Evolutionary conservation across 805 yeast genomes (phyloP), one percentile per base, ranked within the genome.

Genomic region (Candida golubevii): DNA sequence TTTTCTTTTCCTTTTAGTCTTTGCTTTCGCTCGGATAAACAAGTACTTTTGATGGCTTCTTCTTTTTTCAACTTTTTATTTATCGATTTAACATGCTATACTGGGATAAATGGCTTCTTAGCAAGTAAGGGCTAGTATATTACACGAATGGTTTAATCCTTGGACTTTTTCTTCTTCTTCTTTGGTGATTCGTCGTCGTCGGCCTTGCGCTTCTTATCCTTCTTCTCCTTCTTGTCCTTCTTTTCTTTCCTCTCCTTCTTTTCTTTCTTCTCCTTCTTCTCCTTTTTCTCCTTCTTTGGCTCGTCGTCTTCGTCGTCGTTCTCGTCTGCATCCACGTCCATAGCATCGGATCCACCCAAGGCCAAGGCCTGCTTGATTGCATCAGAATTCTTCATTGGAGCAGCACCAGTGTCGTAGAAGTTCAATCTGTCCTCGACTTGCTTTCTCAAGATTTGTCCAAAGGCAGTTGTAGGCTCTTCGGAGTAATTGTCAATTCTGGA

Each of bases 371-470:
- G 87, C 65, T 85, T 80, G 72, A 93, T 86, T 55, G 98, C 98
- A 57, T 88, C 95, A 35, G 91, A 72, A 65, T 93, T 93, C 79
- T 91, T 93, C 82, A 90, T 85, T 61, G 98, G 97, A 43, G 98
- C 83, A 59, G 86, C 85, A 65, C 99, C 99, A 46, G 96, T 86
- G 67, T 88, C 96, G 77, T 89, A 93, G 66, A 93, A 93, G 69
- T 82, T 85, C 62, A 93, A 79, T 74, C 99, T 86, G 71, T 93
- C 97, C 75, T 93, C 99, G 56, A 93, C 98, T 78, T 93, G 99
- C 69, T 87, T 80, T 78, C 88, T 90, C 69, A 93, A 80, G 45
- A 90, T 83, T 58, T 80, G 76, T 67, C 99, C 99, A 59, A 93
- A 93, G 42, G 80, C 87, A 50, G 84, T 85, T 36, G 88, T 77